These are phyloP conservation scores for Penicillium fuscoglaucum DNA, from an alignment of 2,329 filamentous ascomycete species.

Conservation along the genomic window DNA sequence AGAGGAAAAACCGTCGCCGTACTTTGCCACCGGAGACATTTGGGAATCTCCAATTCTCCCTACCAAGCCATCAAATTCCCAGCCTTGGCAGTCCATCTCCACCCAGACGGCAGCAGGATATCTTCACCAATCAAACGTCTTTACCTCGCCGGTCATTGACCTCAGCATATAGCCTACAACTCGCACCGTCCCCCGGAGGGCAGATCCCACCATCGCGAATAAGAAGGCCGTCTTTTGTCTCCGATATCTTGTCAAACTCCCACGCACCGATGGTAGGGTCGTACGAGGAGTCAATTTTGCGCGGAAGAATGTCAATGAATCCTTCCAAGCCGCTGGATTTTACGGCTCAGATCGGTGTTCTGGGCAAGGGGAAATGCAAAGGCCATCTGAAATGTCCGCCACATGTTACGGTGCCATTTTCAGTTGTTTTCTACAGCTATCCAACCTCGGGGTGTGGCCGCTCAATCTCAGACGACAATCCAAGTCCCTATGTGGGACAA, in stretches of 20 bases:
- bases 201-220: conserved; percentile 41
- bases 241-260: conserved; percentile 74
- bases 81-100: conserved; percentile 47
- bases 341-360: conserved; percentile 88
- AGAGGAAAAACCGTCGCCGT: conserved; percentile 62
- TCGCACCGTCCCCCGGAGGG: conserved; percentile 44
- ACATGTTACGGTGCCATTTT: conserved; percentile 87
- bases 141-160: conserved; percentile 70
- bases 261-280: conserved; percentile 97
- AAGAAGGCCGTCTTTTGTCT: conserved; percentile 69
- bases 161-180: conserved; percentile 55
- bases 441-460: conserved; percentile 64
- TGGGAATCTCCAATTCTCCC: conserved; percentile 50
- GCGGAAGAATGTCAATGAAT: conserved; percentile 93
- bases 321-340: conserved; percentile 92
- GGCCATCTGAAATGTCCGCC: conserved; percentile 79
- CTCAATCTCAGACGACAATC: conserved; percentile 73
- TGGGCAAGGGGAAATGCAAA: conserved; percentile 87
- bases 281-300: conserved; percentile 94
- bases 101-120: conserved; percentile 59
- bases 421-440: conserved; percentile 96
- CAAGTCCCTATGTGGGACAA: conserved; percentile 92
- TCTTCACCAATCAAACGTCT: conserved; percentile 73
- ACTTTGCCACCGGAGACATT: conserved; percentile 68
- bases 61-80: conserved; percentile 38